Conservation (phyloP, 495 filamentous ascomycete species). For the Usnea hakonensis region DNA sequence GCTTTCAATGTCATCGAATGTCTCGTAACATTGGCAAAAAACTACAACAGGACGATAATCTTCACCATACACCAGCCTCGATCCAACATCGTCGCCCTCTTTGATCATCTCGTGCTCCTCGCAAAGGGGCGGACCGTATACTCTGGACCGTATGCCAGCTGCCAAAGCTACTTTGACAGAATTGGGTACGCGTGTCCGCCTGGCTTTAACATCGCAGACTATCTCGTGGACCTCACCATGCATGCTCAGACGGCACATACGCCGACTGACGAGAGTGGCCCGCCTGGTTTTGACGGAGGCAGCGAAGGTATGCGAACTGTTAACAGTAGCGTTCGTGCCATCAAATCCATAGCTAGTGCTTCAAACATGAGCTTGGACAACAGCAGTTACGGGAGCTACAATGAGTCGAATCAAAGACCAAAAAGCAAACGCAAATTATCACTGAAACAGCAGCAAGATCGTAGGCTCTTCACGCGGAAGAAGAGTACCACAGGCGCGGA, state of each 20-base stretch:
- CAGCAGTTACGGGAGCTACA: conserved; percentile 46
- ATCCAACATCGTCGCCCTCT: conserved; percentile 99
- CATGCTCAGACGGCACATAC: conserved; percentile 61
- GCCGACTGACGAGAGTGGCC: conserved; percentile 49
- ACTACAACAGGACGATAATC: conserved; percentile 90
- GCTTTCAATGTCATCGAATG: conserved; percentile 97
- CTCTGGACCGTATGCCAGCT: conserved; percentile 80
- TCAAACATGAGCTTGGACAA: conserved; percentile 58
- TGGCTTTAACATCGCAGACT: conserved; percentile 98
- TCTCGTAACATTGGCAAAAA: conserved; percentile 87
- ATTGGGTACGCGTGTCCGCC: conserved; percentile 88
- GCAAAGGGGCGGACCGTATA: conserved; percentile 87
- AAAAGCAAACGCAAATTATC: conserved; percentile 63
- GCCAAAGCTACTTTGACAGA: conserved; percentile 86
- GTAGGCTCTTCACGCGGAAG: conserved; percentile 81
- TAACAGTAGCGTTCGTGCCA: conserved; percentile 81
- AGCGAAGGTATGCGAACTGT: conserved; percentile 53
- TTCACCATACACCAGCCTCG: conserved; percentile 99
- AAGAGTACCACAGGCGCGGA: conserved; percentile 47
- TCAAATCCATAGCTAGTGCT: conserved; percentile 82
- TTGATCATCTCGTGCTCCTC: conserved; percentile 85
- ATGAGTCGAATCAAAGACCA: conserved; percentile 53
- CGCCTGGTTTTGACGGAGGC: conserved; percentile 33
- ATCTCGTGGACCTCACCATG: conserved; percentile 95
- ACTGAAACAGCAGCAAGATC: conserved; percentile 73